A percentile compares a stretch with the other conserved stretches of the same genome.
phyloP scores from a whole-genome alignment of 1,139 yeast genomes.

The Meyerozyma sp. region DNA sequence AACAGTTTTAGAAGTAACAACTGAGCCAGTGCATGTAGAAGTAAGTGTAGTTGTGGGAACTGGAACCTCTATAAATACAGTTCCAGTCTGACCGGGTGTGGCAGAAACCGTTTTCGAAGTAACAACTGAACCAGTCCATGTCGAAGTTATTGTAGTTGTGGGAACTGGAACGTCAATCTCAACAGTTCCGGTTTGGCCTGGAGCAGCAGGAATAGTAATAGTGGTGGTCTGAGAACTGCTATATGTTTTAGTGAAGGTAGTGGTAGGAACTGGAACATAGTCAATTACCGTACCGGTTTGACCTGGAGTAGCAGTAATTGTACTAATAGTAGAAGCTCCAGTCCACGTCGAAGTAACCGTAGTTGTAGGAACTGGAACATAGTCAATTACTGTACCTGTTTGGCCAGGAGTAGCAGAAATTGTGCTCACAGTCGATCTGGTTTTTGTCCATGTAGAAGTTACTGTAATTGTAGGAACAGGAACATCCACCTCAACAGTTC shows the following conservation, averaged over 20 bases:
- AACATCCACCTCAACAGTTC: too few relatives aligned
- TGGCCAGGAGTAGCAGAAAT: slow-evolving; percentile 6
- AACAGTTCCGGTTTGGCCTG: slow-evolving; percentile 9
- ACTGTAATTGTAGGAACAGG: neutral
- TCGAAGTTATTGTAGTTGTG: slow-evolving; percentile 4
- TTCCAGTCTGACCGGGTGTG: slow-evolving; percentile 7
- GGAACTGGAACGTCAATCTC: slow-evolving; percentile 6
- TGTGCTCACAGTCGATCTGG: neutral
- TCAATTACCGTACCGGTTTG: slow-evolving; percentile 8
- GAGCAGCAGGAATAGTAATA: slow-evolving; percentile 1
- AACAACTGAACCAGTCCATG: neutral
- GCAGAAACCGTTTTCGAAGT: slow-evolving; percentile 5
- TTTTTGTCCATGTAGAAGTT: neutral
- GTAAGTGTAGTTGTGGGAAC: slow-evolving; percentile 4
- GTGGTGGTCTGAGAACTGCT: slow-evolving; percentile 6
- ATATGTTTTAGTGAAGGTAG: slow-evolving; percentile 8
- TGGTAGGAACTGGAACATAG: slow-evolving; percentile 8
- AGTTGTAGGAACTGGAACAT: slow-evolving; percentile 5
- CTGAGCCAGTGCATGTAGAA: slow-evolving; percentile 2
- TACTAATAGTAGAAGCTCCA: slow-evolving; percentile 1
- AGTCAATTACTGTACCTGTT: slow-evolving; percentile 7
- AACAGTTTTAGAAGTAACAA: slow-evolving; percentile 3
- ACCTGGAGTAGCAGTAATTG: slow-evolving; percentile 5
- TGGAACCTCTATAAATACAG: slow-evolving; percentile 6
- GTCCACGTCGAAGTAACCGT: slow-evolving; percentile 7